A percentile compares a stretch with the other conserved stretches of the same genome.
Conservation (phyloP, 331 rosid species). For the Prunus yedoensis region DNA sequence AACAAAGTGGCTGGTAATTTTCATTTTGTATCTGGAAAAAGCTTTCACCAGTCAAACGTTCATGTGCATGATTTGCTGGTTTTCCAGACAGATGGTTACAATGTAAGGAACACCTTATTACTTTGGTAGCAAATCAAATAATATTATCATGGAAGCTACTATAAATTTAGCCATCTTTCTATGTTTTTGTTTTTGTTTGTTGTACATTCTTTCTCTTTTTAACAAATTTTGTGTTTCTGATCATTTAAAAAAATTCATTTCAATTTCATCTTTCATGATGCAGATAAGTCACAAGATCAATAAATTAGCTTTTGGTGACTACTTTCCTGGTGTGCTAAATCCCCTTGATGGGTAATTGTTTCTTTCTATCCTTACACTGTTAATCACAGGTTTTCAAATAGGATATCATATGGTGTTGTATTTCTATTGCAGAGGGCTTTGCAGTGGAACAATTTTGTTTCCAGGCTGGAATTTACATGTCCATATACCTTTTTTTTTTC, state of each 20-base stretch:
- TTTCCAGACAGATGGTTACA: constrained; percentile 48
- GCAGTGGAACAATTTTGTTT: background rate
- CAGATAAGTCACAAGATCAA: constrained; percentile 89
- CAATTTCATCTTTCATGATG: constrained; percentile 32
- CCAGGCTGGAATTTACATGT: background rate
- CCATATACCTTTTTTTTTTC: too few relatives aligned
- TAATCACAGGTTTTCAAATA: background rate
- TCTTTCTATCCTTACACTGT: constrained; percentile 22
- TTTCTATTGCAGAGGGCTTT: background rate
- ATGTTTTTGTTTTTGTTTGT: background rate
- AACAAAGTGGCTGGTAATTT: constrained; percentile 92
- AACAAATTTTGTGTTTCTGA: too few relatives aligned
- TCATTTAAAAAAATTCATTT: background rate
- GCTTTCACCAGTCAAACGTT: constrained; percentile 72
- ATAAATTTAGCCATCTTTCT: constrained; percentile 8
- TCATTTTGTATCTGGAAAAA: constrained; percentile 80
- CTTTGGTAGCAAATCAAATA: constrained; percentile 1
- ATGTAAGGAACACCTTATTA: constrained; percentile 50
- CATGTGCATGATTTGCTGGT: constrained; percentile 53
- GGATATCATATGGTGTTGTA: background rate
- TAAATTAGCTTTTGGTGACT: constrained; percentile 72
- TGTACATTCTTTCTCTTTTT: too few relatives aligned
- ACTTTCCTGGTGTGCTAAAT: constrained; percentile 77
- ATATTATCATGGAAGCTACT: constrained; percentile 3
- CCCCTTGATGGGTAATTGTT: constrained; percentile 87